Conservation (phyloP, 345 rosid species). For the Geranium brycei region DNA sequence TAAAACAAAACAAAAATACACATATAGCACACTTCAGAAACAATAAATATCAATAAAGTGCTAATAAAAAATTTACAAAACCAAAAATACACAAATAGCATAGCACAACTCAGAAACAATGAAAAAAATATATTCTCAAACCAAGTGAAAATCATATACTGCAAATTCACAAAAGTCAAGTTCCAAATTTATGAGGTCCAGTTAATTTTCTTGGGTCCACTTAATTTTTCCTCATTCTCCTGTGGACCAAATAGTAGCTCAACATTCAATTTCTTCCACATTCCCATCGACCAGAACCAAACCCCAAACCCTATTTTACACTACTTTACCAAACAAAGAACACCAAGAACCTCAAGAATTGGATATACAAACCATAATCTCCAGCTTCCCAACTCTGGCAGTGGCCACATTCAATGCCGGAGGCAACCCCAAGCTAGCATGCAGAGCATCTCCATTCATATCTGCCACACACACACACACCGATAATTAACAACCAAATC, state of each 20-base stretch:
- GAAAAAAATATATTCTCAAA: too few species aligned
- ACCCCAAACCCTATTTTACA: background rate
- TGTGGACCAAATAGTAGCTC: background rate
- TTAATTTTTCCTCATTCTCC: background rate
- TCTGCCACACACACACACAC: slow-evolving; percentile 26
- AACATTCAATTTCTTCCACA: background rate
- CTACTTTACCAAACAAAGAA: background rate
- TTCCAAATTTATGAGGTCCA: background rate
- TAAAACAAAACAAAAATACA: background rate
- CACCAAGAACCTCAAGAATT: background rate
- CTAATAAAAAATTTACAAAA: background rate
- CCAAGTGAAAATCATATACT: background rate
- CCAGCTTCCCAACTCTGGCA: slow-evolving; percentile 80
- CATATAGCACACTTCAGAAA: background rate
- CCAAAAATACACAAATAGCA: background rate
- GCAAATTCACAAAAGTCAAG: background rate
- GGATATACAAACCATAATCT: slow-evolving; percentile 51
- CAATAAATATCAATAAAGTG: background rate
- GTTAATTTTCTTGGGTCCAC: background rate
- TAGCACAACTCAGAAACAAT: too few species aligned
- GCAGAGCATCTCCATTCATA: slow-evolving; percentile 92
- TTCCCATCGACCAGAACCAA: background rate
- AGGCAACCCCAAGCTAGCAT: slow-evolving; percentile 96
- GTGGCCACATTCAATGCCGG: slow-evolving; percentile 77
- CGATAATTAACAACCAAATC: background rate